Evolutionary conservation across 2,329 filamentous ascomycete species (phyloP).

Genomic region (Xylaria sp.): DNA sequence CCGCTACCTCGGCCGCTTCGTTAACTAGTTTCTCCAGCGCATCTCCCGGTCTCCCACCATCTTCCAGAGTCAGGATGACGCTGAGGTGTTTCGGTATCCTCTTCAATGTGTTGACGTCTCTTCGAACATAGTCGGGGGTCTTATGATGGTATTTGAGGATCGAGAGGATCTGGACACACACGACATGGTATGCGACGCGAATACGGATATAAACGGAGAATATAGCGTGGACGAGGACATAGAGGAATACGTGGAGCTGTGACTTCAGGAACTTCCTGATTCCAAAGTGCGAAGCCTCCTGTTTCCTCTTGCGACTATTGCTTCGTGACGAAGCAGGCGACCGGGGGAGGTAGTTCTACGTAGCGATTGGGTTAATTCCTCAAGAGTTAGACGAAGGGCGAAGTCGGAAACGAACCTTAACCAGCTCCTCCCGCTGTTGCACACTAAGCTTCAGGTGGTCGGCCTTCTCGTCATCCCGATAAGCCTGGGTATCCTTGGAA

Average conservation of each 20-base stretch:
- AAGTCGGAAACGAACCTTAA: slow-evolving; percentile 41
- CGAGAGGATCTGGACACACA: slow-evolving; percentile 76
- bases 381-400: neutral
- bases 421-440: slow-evolving; percentile 48
- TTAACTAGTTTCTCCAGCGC: slow-evolving; percentile 84
- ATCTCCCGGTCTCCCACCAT: slow-evolving; percentile 68
- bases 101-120: slow-evolving; percentile 76
- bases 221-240: slow-evolving; percentile 72
- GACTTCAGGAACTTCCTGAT: slow-evolving; percentile 63
- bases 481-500: slow-evolving; percentile 44
- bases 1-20: slow-evolving; percentile 87
- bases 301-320: slow-evolving; percentile 34
- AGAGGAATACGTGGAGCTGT: slow-evolving; percentile 68
- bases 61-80: slow-evolving; percentile 76
- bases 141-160: slow-evolving; percentile 94
- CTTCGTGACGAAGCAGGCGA: slow-evolving; percentile 31
- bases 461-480: slow-evolving; percentile 49
- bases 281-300: slow-evolving; percentile 51
- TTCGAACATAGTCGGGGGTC: slow-evolving; percentile 87
- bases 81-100: slow-evolving; percentile 85
- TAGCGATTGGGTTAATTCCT: slow-evolving; percentile 6
- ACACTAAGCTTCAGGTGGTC: slow-evolving; percentile 46
- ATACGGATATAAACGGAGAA: slow-evolving; percentile 88
- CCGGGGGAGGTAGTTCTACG: slow-evolving; percentile 36
- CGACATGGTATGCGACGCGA: slow-evolving; percentile 76